These are phyloP conservation scores for Candida maris DNA, from an alignment of 805 yeast species.

Conservation along the genomic window DNA sequence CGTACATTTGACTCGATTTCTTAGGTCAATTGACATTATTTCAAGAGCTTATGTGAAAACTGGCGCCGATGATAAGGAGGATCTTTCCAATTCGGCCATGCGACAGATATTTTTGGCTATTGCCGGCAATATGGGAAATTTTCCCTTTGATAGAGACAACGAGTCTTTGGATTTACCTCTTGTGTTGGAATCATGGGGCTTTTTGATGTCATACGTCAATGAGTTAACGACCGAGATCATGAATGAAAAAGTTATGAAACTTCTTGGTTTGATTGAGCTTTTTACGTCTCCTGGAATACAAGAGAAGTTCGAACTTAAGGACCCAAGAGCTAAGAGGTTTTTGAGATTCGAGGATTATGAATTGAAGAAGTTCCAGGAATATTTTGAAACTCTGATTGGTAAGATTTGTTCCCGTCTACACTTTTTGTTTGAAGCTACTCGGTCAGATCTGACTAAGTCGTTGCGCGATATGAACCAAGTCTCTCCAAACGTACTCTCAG, in stretches of 20 bases:
- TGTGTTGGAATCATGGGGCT: conserved; percentile 58
- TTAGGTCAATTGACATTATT: conserved; percentile 39
- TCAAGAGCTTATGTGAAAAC: conserved; percentile 29
- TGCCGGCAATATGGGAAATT: conserved; percentile 24
- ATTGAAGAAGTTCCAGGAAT: conserved; percentile 34
- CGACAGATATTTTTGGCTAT: conserved; percentile 23
- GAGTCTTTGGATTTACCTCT: conserved; percentile 46
- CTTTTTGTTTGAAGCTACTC: conserved; percentile 30
- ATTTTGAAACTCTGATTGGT: conserved; percentile 24
- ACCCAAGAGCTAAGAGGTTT: conserved; percentile 25
- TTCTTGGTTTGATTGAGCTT: conserved; percentile 53
- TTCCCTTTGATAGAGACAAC: conserved; percentile 20
- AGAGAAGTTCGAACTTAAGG: conserved; percentile 14
- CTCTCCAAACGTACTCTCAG: conserved; percentile 1
- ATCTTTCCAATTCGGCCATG: conserved; percentile 24
- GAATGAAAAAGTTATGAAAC: conserved; percentile 39
- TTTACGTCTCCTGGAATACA: conserved; percentile 47
- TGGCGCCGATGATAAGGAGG: conserved; percentile 11
- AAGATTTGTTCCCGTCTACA: conserved; percentile 28
- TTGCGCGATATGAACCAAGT: conserved; percentile 8
- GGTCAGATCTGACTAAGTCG: conserved; percentile 36
- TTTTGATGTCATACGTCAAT: conserved; percentile 38
- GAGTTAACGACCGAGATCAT: conserved; percentile 32
- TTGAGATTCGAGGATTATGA: conserved; percentile 42
- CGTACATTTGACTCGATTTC: conserved; percentile 38